These are phyloP conservation scores for Alternaria rosae DNA, from an alignment of 2,329 filamentous ascomycete genomes.

Conservation along the genomic window DNA sequence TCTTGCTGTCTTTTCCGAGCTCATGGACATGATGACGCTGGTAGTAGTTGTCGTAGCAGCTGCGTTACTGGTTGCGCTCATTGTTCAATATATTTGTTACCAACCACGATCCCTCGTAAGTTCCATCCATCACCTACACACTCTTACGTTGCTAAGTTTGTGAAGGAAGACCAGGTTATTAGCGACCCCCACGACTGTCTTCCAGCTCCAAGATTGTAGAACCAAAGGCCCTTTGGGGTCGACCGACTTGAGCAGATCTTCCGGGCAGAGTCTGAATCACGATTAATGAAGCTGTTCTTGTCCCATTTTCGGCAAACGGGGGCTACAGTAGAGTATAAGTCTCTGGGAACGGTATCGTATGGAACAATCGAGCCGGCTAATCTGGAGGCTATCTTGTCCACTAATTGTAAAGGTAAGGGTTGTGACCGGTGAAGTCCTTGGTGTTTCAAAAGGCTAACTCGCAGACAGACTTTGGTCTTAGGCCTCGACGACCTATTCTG, in stretches of 20 bases:
- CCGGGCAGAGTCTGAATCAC: constrained; percentile 25
- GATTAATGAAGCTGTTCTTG: constrained; percentile 42
- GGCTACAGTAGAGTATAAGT: constrained; percentile 28
- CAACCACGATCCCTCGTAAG: not conserved
- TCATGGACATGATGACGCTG: not conserved
- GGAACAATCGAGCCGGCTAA: constrained; percentile 36
- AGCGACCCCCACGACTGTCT: constrained; percentile 20
- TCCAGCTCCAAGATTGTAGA: constrained; percentile 26
- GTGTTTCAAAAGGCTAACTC: not conserved
- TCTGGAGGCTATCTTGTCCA: constrained; percentile 30
- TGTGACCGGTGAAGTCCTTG: not conserved
- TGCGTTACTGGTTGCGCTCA: not conserved
- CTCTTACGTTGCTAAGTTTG: not conserved
- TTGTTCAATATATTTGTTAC: not conserved
- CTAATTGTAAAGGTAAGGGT: constrained; percentile 27
- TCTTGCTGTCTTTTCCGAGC: not conserved
- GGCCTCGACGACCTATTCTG: constrained; percentile 44
- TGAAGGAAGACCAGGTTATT: constrained; percentile 21
- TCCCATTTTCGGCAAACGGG: constrained; percentile 47
- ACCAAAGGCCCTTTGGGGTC: constrained; percentile 29
- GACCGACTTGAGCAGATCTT: constrained; percentile 36
- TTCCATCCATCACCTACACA: not conserved
- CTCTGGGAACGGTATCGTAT: constrained; percentile 27
- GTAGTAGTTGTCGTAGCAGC: not conserved
- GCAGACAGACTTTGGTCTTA: constrained; percentile 50